Evolutionary conservation across 2,329 filamentous ascomycete genomes (phyloP).

Genomic region (Fulvia fulva): DNA sequence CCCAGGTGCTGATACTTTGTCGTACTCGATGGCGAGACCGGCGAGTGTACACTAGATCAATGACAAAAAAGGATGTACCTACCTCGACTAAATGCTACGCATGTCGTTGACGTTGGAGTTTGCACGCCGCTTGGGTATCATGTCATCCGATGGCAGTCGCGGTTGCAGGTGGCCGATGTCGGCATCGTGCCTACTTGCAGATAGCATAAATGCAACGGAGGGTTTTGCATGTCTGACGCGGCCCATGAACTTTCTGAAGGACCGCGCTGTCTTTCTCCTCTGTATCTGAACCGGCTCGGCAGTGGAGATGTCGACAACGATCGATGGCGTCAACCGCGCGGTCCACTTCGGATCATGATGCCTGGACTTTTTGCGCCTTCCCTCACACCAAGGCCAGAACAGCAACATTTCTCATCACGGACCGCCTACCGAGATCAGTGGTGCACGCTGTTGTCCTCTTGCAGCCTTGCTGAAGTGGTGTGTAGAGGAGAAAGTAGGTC

Average conservation of each 20-base stretch:
- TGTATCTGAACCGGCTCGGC: no score
- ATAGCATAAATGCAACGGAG: no score
- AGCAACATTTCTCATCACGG: no score
- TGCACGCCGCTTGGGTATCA: background rate
- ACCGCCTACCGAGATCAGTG: no score
- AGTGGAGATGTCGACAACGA: no score
- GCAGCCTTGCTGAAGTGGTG: background rate
- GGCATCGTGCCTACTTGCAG: no score
- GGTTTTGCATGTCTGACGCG: no score
- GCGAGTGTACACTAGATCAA: background rate
- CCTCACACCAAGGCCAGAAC: no score
- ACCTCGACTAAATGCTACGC: background rate
- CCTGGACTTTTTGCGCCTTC: no score
- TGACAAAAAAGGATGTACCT: background rate
- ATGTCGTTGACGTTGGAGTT: background rate
- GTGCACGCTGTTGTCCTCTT: no score
- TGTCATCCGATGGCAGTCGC: background rate
- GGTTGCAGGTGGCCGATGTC: background rate
- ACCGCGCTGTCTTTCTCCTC: no score
- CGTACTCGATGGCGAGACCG: slow-evolving; percentile 24
- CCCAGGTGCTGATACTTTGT: slow-evolving; percentile 13
- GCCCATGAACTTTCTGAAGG: no score
- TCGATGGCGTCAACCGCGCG: background rate
- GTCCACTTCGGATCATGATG: background rate
- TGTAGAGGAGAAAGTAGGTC: background rate